Base-by-base conservation (phyloP, 108 stramenopile species). In the Epipyxis sp. region DNA sequence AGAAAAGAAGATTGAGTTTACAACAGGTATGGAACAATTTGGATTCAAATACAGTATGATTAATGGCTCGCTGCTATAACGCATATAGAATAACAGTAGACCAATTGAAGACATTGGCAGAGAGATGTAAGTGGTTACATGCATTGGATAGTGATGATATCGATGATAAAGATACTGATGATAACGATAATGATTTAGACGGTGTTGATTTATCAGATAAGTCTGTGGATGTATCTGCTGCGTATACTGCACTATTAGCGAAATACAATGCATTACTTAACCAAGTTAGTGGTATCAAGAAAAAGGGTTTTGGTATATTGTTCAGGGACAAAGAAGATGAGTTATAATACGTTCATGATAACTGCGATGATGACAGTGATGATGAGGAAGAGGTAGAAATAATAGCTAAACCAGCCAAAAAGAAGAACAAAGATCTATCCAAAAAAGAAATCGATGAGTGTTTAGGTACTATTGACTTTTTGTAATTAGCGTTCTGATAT, bases 21-120 rank as follows among this genome's bases (percentile, higher is more conserved):
- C 46, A 13, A 50, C 46, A 6, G 20, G 20, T 20, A 50, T 50
- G 46, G 46, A 50, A 20, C 46, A 50, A 20, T 50, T 13, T 50
- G 46, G 46, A 13, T 50, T 50, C 46, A 50, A 50, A 50, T 50
- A 50, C 46, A 50, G 46, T 50, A 50, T 50, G 46, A 50, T 50
- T 50, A 50, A 50, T 20, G 46, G 46, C n/a, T n/a, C n/a, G n/a
- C n/a, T n/a, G n/a, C 20, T 50, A 50, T 20, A 50, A 50, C 46
- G 46, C 46, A 20, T 50, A 50, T 20, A 50, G 46, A 50, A 50
- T 50, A 50, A 50, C 46, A 13, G 46, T 50, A 20, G 46, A 50
- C 13, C 46, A 50, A 50, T 20, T 50, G 46, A 50, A 50, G 46
- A 50, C 46, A 50, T 20, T 50, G 20, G 46, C 46, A 13, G 46